These are phyloP conservation scores for Coleophoma cylindrospora DNA, from an alignment of 2,329 filamentous ascomycete genomes.

Conservation along the genomic window DNA sequence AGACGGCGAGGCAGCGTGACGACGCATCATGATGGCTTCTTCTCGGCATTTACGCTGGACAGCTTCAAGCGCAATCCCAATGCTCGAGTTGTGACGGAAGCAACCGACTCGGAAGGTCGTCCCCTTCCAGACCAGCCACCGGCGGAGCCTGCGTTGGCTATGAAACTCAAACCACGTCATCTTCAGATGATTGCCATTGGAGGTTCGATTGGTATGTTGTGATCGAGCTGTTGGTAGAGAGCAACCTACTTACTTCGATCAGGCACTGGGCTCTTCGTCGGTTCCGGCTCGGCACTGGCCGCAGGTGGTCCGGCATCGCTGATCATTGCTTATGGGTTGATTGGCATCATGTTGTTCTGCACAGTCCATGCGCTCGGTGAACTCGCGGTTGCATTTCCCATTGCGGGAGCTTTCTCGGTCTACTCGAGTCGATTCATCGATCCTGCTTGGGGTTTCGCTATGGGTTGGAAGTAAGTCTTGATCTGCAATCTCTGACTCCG, in stretches of 20 bases:
- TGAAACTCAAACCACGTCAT: constrained; percentile 75
- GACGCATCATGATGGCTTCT: no score
- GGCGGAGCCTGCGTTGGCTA: constrained; percentile 43
- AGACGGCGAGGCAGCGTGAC: no score
- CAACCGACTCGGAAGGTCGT: no score
- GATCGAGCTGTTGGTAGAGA: no score
- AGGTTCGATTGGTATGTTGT: constrained; percentile 68
- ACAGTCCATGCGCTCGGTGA: constrained; percentile 90
- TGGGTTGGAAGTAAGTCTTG: constrained; percentile 76
- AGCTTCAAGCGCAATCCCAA: no score
- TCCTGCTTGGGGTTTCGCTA: constrained; percentile 89
- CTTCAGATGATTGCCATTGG: constrained; percentile 96
- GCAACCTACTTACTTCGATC: no score
- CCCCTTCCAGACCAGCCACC: neutral
- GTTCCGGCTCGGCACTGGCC: constrained; percentile 65
- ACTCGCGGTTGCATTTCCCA: constrained; percentile 84
- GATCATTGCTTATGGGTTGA: constrained; percentile 67
- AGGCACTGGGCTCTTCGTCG: constrained; percentile 71
- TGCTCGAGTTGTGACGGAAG: no score
- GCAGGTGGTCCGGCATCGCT: constrained; percentile 71
- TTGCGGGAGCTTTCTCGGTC: constrained; percentile 84
- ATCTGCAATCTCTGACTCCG: no score
- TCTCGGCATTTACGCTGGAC: no score
- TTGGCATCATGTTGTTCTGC: constrained; percentile 75
- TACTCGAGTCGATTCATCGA: constrained; percentile 93